These are phyloP conservation scores for Mucor ambiguus DNA, from an alignment of 371 early-diverging fungal genomes.

Conservation along the genomic window DNA sequence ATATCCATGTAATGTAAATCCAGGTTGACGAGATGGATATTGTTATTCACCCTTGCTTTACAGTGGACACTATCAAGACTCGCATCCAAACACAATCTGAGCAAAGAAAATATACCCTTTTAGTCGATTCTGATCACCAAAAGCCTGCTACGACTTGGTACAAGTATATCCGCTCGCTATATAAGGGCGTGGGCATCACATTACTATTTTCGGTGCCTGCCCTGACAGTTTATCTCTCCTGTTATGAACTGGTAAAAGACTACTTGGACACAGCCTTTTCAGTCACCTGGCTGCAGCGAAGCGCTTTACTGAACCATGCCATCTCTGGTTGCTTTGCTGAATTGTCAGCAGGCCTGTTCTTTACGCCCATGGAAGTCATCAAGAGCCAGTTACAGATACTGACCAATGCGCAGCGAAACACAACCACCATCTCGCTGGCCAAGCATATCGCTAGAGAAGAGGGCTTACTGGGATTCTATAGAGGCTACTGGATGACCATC, in stretches of 20 bases:
- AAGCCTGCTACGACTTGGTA: neutral
- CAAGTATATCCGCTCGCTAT: conserved; percentile 27
- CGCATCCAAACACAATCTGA: conserved; percentile 48
- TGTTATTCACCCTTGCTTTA: conserved; percentile 3
- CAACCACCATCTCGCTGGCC: conserved; percentile 6
- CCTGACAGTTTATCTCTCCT: conserved; percentile 63
- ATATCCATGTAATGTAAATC: conserved; percentile 43
- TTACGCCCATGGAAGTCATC: conserved; percentile 84
- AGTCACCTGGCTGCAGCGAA: neutral
- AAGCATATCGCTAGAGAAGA: conserved; percentile 48
- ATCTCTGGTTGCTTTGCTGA: conserved; percentile 54
- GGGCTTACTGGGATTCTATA: conserved; percentile 67
- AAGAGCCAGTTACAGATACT: conserved; percentile 69
- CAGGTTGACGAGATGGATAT: neutral
- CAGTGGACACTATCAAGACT: conserved; percentile 71
- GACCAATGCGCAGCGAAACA: neutral
- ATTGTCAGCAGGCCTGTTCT: conserved; percentile 53
- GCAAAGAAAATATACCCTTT: conserved; percentile 18
- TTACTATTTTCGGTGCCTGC: conserved; percentile 73
- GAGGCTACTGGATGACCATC: conserved; percentile 70
- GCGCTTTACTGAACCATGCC: conserved; percentile 32
- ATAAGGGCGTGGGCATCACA: conserved; percentile 68
- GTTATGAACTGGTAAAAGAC: conserved; percentile 64
- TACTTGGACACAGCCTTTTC: conserved; percentile 11
- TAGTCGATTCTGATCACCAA: neutral